Evolutionary conservation across 2,329 filamentous ascomycete species (phyloP), one percentile per base, ranked within the genome.

Genomic region (Pseudogymnoascus sp.): DNA sequence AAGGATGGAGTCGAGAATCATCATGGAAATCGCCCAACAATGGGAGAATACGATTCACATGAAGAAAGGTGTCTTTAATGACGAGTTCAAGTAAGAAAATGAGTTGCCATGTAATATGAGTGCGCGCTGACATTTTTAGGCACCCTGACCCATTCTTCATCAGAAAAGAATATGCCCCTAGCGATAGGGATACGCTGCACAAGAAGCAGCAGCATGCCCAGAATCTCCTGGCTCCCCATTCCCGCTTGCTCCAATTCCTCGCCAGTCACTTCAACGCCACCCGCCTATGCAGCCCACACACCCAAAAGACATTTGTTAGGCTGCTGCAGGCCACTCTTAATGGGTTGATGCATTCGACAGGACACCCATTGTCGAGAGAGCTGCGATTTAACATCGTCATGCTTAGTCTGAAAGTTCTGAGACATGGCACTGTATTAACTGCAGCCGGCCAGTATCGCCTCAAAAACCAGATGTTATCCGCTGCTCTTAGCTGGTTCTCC

Each of bases 231-330:
- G 87, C 91, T 6, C 95, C 95, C 3, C 95, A 99, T 74, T 86
- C 90, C 62, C 86, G 90, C 23, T 77, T 97, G 26, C 77, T 97
- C 36, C 91, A 96, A 67, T 96, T 97, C 73, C 84, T 99, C 66
- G 87, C 85, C 65, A 99, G 95, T 71, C 93, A 97, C 73, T 99
- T 96, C 78, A 96, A 92, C 73, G 92, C 96, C 1, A 93, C 90
- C 11, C 85, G 93, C n/a, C 80, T 97, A 26, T 88, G 91, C 26
- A 96, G 88, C 69, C 82, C 86, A 1, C 89, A 97, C 72, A 88
- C 88, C 0, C 91, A 96, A 69, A 84, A 85, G 65, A 83, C 93
- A 3, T 97, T 97, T 75, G 79, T 89, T 65, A 89, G 93, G 36
- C 80, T 97, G 67, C 84, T 97, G 64, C 85, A 89, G 67, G 79